Evolutionary conservation across 257 asterid genomes (phyloP), one percentile per base, ranked within the genome.

Genomic region (Echium plantagineum): DNA sequence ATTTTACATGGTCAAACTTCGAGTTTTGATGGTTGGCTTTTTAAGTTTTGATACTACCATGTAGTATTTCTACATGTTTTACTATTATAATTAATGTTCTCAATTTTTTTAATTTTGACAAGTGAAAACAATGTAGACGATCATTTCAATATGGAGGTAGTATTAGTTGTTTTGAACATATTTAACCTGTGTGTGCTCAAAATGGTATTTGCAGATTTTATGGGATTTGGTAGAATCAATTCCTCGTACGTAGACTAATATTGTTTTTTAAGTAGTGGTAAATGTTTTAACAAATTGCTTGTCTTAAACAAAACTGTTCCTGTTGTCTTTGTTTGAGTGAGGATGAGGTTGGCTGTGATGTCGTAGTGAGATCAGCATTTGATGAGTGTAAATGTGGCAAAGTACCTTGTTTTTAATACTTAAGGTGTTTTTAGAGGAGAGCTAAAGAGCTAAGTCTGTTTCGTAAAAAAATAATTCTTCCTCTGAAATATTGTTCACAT

Each of bases 321-420:
- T 60, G 68, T 16, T 63, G 72, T 69, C 58, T 31, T 18, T 53
- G 15, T 42, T 42, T 42, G 17, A 53, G 46, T 54, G 75, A 75
- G 79, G 63, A 60, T 64, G 69, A 85, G 78, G 60, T 79, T 80
- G 83, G 9, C 78, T 85, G 81, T 69, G 72, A 69, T 3, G 32
- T 0, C 4, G 32, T 6, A 28, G 32, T 28, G 32, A 28, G 32
- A 71, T 56, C 55, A 76, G 5, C 30, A 19, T 60, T 70, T 16
- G 17, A 20, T 24, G 60, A 52, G 19, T 20, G 62, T 61, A 28
- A 72, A 73, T 66, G 74, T 42, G 73, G 65, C 60, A 67, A 24
- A 46, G 17, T 21, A 24, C 56, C 56, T 60, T 22, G 24, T 19
- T 28, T 68, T 28, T 60, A 66, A 61, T 60, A 62, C 62, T 61